Evolutionary conservation across 805 yeast genomes (phyloP).

Genomic region (Nakazawaea molendinolei): DNA sequence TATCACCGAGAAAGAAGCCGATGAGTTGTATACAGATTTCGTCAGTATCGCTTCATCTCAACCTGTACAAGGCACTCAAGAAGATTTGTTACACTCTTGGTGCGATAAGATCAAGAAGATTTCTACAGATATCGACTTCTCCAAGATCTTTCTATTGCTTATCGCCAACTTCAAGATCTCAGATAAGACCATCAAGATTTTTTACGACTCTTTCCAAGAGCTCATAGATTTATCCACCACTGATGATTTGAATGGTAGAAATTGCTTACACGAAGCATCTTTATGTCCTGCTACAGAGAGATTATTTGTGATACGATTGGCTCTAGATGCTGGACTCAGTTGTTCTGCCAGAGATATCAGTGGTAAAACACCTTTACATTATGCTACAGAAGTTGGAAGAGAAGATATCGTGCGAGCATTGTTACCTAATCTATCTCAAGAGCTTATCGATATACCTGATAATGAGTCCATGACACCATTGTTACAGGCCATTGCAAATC

Average conservation of each 20-base stretch:
- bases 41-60: constrained; percentile 22
- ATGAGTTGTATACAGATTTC: constrained; percentile 68
- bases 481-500: constrained; percentile 66
- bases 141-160: constrained; percentile 68
- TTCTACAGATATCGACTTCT: constrained; percentile 38
- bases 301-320: constrained; percentile 19
- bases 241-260: constrained; percentile 71
- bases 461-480: constrained; percentile 79
- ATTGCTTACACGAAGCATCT: constrained; percentile 67
- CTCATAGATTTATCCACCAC: constrained; percentile 55
- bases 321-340: constrained; percentile 14
- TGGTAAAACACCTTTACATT: constrained; percentile 82
- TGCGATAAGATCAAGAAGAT: constrained; percentile 39
- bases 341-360: constrained; percentile 45
- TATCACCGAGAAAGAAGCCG: constrained; percentile 41
- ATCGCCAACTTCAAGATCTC: constrained; percentile 59
- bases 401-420: constrained; percentile 32
- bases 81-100: constrained; percentile 21
- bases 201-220: constrained; percentile 39
- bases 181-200: constrained; percentile 49
- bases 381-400: constrained; percentile 63
- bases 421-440: constrained; percentile 25
- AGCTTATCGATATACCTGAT: constrained; percentile 45
- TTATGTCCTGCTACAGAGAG: constrained; percentile 19
- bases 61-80: constrained; percentile 14